Conservation (phyloP, 768 basidiomycete genomes). For the Podaxis pistillaris region DNA sequence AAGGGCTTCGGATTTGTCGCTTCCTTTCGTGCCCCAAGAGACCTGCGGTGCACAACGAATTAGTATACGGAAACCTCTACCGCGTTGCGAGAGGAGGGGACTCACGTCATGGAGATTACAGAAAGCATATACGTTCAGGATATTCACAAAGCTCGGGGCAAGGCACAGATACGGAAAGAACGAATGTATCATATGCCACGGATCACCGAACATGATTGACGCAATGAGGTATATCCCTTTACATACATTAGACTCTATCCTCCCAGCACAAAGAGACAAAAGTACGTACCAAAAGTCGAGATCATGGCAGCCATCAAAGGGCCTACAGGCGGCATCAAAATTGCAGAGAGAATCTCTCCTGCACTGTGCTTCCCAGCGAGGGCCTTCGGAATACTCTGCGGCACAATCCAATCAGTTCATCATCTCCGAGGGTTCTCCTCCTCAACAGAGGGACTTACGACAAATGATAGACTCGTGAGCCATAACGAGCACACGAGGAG, state of each 20-base stretch:
- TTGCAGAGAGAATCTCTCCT: slow-evolving; percentile 48
- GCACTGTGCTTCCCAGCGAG: slow-evolving; percentile 45
- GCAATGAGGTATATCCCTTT: not conserved
- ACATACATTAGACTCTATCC: slow-evolving; percentile 40
- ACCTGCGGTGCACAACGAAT: not conserved
- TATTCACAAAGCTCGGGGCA: slow-evolving; percentile 91
- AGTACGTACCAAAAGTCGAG: slow-evolving; percentile 87
- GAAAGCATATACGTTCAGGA: slow-evolving; percentile 95
- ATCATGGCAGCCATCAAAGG: slow-evolving; percentile 82
- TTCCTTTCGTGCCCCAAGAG: slow-evolving; percentile 94
- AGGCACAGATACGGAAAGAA: slow-evolving; percentile 89
- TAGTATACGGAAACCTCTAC: not conserved
- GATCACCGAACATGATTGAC: slow-evolving; percentile 53
- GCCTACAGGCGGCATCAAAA: slow-evolving; percentile 77
- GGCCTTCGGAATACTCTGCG: slow-evolving; percentile 49
- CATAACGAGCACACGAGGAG: slow-evolving; percentile 84
- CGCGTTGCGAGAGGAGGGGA: not conserved
- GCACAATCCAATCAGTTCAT: not conserved
- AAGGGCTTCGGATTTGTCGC: slow-evolving; percentile 89
- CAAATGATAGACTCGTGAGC: slow-evolving; percentile 78
- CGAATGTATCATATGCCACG: slow-evolving; percentile 96
- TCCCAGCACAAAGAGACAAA: slow-evolving; percentile 79
- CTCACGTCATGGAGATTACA: slow-evolving; percentile 89
- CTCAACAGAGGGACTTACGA: slow-evolving; percentile 36
- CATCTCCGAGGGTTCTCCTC: not conserved